Evolutionary conservation across 345 rosid genomes (phyloP).

Genomic region (Cochlearia excelsa): DNA sequence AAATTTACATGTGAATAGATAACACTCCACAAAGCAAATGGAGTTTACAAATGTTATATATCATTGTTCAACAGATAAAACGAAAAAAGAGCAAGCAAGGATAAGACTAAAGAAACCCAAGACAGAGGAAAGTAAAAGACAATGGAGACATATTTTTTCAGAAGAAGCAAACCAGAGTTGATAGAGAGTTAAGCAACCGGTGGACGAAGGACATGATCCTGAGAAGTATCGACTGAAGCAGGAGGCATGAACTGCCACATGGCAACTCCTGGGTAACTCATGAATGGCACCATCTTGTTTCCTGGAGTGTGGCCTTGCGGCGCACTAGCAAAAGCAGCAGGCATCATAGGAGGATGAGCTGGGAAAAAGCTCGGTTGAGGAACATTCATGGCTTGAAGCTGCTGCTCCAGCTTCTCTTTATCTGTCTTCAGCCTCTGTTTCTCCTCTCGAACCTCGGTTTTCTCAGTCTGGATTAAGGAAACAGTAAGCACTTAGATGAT

Average conservation of each 20-base stretch:
- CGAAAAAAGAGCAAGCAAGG: conserved; percentile 34
- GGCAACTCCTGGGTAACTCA: conserved; percentile 83
- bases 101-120: conserved; percentile 32
- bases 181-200: conserved; percentile 40
- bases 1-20: conserved; percentile 51
- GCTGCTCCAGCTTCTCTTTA: conserved; percentile 68
- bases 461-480: conserved; percentile 52
- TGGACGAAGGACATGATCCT: conserved; percentile 51
- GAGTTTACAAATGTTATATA: conserved; percentile 23
- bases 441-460: conserved; percentile 78
- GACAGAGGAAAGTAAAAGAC: conserved; percentile 37
- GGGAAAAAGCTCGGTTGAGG: conserved; percentile 67
- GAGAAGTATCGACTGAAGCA: conserved; percentile 82
- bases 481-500: conserved; percentile 12
- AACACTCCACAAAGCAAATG: conserved; percentile 28
- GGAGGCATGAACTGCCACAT: conserved; percentile 99
- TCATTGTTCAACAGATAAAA: conserved; percentile 38
- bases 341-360: conserved; percentile 51
- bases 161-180: conserved; percentile 39
- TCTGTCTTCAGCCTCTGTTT: conserved; percentile 75
- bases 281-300: conserved; percentile 78
- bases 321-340: conserved; percentile 59
- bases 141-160: conserved; percentile 34
- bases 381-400: conserved; percentile 53
- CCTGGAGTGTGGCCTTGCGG: conserved; percentile 69